These are phyloP conservation scores for Gonapodya prolifera DNA, from an alignment of 192 early-diverging fungal genomes.

Conservation along the genomic window DNA sequence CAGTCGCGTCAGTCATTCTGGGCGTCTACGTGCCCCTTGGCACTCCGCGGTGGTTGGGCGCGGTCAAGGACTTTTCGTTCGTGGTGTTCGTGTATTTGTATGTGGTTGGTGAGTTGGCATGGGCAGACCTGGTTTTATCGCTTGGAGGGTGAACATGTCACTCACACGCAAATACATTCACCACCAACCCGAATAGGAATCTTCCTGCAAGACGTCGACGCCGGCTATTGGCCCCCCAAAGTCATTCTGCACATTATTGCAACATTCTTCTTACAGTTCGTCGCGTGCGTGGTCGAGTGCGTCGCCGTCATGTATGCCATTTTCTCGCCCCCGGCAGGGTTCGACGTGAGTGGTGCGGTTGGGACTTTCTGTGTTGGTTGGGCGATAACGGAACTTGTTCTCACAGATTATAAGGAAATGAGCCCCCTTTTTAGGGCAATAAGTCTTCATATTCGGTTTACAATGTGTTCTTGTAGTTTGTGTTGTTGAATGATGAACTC, in stretches of 20 bases:
- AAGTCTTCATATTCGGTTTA: too few species aligned
- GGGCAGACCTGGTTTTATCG: too few species aligned
- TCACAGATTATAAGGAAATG: neutral
- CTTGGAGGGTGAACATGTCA: too few species aligned
- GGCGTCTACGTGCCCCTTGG: slow-evolving; percentile 17
- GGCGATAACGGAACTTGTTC: neutral
- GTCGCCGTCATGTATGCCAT: slow-evolving; percentile 33
- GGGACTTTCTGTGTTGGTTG: neutral
- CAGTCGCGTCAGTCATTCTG: slow-evolving; percentile 31
- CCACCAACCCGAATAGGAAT: slow-evolving; percentile 10
- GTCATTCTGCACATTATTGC: slow-evolving; percentile 25
- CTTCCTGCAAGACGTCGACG: slow-evolving; percentile 37
- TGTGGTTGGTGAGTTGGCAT: slow-evolving; percentile 20
- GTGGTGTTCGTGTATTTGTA: slow-evolving; percentile 37
- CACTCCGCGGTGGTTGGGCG: slow-evolving; percentile 42
- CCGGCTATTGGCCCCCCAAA: slow-evolving; percentile 24
- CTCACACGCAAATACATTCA: neutral
- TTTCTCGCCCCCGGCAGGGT: slow-evolving; percentile 30
- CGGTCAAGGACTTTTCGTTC: slow-evolving; percentile 38
- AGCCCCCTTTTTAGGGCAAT: too few species aligned
- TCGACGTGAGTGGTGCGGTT: slow-evolving; percentile 22
- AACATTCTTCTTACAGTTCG: slow-evolving; percentile 31
- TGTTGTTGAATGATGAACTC: too few species aligned
- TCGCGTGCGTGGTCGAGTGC: slow-evolving; percentile 31
- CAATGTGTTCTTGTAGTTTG: too few species aligned